Base-by-base conservation (phyloP, 2,329 filamentous ascomycete genomes). In the Colletotrichum sp. region DNA sequence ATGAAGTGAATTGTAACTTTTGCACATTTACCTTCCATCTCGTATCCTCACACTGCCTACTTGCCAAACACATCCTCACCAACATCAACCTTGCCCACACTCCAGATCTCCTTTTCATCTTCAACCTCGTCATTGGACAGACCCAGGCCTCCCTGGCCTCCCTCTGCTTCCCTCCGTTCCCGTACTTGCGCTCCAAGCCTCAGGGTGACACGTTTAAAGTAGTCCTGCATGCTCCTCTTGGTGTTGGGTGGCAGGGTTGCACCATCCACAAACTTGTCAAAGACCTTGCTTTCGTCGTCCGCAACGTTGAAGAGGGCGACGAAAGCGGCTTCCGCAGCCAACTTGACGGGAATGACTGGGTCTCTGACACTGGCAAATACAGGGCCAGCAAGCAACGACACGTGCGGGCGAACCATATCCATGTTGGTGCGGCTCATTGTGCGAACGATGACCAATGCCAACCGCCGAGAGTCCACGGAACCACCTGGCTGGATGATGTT, bases 41-140 rank as follows among this genome's bases (percentile, higher is more conserved):
- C 13, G 15, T 70, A 70, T 29, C 24, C 67, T 31, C 65, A 18
- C 6, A 62, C 54, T 84, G 69, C 67, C 70, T 74, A 74, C 31
- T 85, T 85, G 59, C 83, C 82, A 80, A 89, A 89, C 8, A 86
- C 82, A 72, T 95, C 94, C 11, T 90, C 93, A 61, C 86, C 86
- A 15, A 96, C 85, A 81, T 98, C 96, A 64, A 98, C 92, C 84
- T 93, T 96, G 8, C 97, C 97, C 64, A 99, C 93, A 82, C 94
- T 97, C 96, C 95, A 98, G 76, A 99, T 92, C 86, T 99, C 97
- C 83, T 91, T 93, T 87, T 98, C 95, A 84, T 99, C 97, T 81
- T 99, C 97, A 36, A 92, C 87, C 86, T 99, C 97, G 83, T 99
- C 97, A 80, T 94, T 95, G 38, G 93, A 94, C 79, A 99, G 83